Conservation (phyloP, 179 eudicot genomes). For the Silene vulgaris region DNA sequence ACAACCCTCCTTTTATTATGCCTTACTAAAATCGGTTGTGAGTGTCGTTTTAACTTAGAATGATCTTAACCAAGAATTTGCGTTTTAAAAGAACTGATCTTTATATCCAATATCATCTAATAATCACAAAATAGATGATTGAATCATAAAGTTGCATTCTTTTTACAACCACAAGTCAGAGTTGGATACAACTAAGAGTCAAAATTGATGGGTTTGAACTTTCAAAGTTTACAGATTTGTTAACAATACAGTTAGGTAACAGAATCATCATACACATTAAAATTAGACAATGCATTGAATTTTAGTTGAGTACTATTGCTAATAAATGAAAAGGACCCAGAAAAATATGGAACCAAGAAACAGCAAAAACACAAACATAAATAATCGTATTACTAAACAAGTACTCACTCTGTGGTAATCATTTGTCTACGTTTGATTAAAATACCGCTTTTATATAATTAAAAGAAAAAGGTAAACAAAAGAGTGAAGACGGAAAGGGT, state of each 20-base stretch:
- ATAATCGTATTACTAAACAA: background rate
- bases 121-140: background rate
- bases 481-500: no score
- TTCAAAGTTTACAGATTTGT: constrained; percentile 18
- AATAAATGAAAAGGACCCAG: background rate
- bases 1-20: background rate
- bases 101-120: background rate
- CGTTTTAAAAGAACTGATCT: background rate
- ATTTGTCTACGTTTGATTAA: no score
- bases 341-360: background rate
- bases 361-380: background rate
- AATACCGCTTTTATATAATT: no score
- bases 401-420: no score
- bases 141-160: background rate
- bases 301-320: constrained; percentile 6
- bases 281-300: constrained; percentile 17
- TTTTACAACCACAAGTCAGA: constrained; percentile 17
- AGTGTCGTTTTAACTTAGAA: no score
- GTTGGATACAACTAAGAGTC: constrained; percentile 25
- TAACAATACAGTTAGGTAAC: background rate
- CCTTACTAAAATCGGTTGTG: no score
- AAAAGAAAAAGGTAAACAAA: background rate
- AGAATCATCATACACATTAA: constrained; percentile 1
- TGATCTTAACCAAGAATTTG: no score
- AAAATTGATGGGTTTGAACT: constrained; percentile 24